A percentile compares a stretch with the other conserved stretches of the same genome.
Conservation (phyloP, 805 yeast species). For the Schwanniomyces sp. region DNA sequence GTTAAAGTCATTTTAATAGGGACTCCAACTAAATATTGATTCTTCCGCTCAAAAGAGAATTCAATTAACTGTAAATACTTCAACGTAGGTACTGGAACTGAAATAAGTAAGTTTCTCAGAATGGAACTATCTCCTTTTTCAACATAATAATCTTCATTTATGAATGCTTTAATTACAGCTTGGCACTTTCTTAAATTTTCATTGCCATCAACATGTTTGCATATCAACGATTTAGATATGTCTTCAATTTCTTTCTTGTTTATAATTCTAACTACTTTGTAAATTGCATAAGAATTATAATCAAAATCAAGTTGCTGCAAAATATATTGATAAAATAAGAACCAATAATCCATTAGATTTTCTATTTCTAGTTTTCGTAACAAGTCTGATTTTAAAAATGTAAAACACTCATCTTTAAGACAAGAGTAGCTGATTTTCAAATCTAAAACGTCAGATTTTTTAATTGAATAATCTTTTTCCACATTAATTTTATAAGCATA, state of each 20-base stretch:
- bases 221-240: slow-evolving; percentile 12
- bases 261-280: slow-evolving; percentile 13
- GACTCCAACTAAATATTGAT: slow-evolving; percentile 60
- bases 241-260: slow-evolving; percentile 17
- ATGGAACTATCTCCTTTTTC: not conserved
- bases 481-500: slow-evolving; percentile 55
- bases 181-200: slow-evolving; percentile 5
- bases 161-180: not conserved
- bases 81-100: slow-evolving; percentile 62
- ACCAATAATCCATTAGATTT: slow-evolving; percentile 18
- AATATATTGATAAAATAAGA: slow-evolving; percentile 18
- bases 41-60: slow-evolving; percentile 34
- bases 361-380: slow-evolving; percentile 11
- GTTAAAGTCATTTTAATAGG: slow-evolving; percentile 49
- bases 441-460: slow-evolving; percentile 35
- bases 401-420: slow-evolving; percentile 44
- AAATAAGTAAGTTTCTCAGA: slow-evolving; percentile 38
- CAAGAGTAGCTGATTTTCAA: slow-evolving; percentile 48
- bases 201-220: slow-evolving; percentile 7
- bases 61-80: slow-evolving; percentile 62
- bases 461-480: slow-evolving; percentile 13
- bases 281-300: slow-evolving; percentile 29
- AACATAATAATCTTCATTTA: not conserved
- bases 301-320: slow-evolving; percentile 23
- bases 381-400: slow-evolving; percentile 8